Evolutionary conservation across 2,329 filamentous ascomycete genomes (phyloP).

Genomic region (Leptographium lundbergii): DNA sequence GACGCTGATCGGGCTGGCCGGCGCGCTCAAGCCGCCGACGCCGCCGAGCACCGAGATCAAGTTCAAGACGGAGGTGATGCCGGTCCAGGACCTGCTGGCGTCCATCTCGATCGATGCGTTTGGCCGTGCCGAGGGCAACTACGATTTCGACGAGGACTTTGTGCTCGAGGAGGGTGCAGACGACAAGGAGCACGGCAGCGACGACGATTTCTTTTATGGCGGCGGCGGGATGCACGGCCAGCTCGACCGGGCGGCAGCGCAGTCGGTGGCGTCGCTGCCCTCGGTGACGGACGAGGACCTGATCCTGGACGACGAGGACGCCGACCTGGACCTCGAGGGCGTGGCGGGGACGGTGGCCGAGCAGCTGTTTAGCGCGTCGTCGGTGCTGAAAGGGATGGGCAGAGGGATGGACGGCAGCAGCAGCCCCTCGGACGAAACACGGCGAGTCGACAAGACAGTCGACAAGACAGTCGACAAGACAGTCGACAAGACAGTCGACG

Average conservation of each 20-base stretch:
- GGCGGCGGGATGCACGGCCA: conserved; percentile 10
- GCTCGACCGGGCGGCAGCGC: conserved; percentile 13
- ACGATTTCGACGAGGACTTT: conserved; percentile 52
- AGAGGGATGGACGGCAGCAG: too few relatives aligned
- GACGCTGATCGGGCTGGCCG: conserved; percentile 69
- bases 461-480: too few relatives aligned
- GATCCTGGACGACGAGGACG: conserved; percentile 5
- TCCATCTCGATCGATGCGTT: conserved; percentile 86
- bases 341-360: conserved; percentile 22
- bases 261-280: conserved; percentile 11
- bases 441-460: too few relatives aligned
- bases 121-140: conserved; percentile 45
- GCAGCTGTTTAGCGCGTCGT: conserved; percentile 34
- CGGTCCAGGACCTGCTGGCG: conserved; percentile 75
- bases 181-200: conserved; percentile 13
- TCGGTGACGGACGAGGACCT: conserved; percentile 8
- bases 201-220: conserved; percentile 14
- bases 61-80: conserved; percentile 77
- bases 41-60: conserved; percentile 73
- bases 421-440: conserved; percentile 17
- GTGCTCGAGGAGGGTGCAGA: conserved; percentile 31
- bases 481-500: conserved; percentile 18
- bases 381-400: conserved; percentile 25
- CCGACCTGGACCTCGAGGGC: not conserved
- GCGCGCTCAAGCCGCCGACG: conserved; percentile 69